Evolutionary conservation across 2,329 filamentous ascomycete species (phyloP).

Genomic region (Metarhizium anisopliae): DNA sequence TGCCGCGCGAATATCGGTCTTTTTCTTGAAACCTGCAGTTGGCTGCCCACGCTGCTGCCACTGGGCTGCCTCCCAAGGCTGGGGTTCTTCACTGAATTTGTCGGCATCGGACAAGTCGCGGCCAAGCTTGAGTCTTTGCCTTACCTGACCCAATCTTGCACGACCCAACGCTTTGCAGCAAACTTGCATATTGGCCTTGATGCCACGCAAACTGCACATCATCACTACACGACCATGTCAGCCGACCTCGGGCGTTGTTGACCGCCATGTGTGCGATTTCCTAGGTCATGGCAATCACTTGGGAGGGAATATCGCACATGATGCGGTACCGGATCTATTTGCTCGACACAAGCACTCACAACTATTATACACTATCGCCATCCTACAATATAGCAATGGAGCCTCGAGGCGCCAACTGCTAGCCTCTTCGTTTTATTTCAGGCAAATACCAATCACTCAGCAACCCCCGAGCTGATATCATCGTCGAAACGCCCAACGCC

Average conservation of each 20-base stretch:
- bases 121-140: not conserved
- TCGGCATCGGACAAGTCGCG: not conserved
- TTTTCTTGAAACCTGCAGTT: too few species aligned
- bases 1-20: too few species aligned
- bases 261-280: not conserved
- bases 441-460: not conserved
- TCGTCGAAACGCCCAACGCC: constrained; percentile 2
- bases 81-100: not conserved
- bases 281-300: not conserved
- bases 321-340: not conserved
- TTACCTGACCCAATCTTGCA: not conserved
- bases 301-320: not conserved
- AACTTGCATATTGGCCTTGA: not conserved
- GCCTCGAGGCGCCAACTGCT: not conserved
- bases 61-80: not conserved
- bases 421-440: not conserved
- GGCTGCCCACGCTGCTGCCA: not conserved
- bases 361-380: not conserved
- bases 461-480: not conserved
- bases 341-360: not conserved
- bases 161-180: not conserved
- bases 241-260: too few species aligned
- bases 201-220: not conserved
- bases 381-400: constrained; percentile 1
- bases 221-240: too few species aligned